Evolutionary conservation across 1,284 basidiomycete genomes (phyloP), one percentile per base, ranked within the genome.

Genomic region (Sporisorium exsertum): DNA sequence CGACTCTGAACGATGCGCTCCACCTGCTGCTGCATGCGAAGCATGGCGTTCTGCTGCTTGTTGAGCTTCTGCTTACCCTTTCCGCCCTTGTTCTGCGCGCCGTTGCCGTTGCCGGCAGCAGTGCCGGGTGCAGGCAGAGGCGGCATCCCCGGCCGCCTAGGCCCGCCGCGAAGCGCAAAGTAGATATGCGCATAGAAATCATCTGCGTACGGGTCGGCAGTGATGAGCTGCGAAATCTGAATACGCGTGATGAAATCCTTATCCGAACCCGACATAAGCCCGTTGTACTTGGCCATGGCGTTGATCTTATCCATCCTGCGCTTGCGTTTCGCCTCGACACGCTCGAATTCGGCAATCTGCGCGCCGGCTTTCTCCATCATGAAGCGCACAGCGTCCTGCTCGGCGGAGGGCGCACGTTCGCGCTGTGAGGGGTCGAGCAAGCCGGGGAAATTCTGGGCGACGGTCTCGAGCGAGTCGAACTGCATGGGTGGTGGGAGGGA

Each of bases 201-300:
- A 77, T 97, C 95, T 37, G 94, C 91, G 86, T 97, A 98, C 0
- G 97, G 97, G 87, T 99, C 97, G 26, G 82, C 72, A 26, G 86
- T 85, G 53, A 97, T 94, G 33, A 99, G 91, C 84, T 99, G 96
- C 1, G 95, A 97, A 51, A 99, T 94, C 87, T 99, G 97, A 69
- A 99, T 99, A 43, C 97, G 92, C 24, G 97, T 99, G 87, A 99
- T 99, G 86, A 99, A 99, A 85, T 99, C 97, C 88, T 99, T 99
- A 89, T 99, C 97, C 16, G 94, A 96, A 86, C 95, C 93, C 0
- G 93, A 94, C 97, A 99, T 99, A 61, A 98, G 89, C 85, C 98
- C 95, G 85, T 99, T 99, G 87, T 97, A 95, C 78, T 93, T 92
- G 61, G 94, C 90, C 95, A 97, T 86, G 49, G 74, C 83, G 67